Evolutionary conservation across 352 stramenopile genomes (phyloP), one percentile per base, ranked within the genome.

Genomic region (Chrysophaeum taylorii): DNA sequence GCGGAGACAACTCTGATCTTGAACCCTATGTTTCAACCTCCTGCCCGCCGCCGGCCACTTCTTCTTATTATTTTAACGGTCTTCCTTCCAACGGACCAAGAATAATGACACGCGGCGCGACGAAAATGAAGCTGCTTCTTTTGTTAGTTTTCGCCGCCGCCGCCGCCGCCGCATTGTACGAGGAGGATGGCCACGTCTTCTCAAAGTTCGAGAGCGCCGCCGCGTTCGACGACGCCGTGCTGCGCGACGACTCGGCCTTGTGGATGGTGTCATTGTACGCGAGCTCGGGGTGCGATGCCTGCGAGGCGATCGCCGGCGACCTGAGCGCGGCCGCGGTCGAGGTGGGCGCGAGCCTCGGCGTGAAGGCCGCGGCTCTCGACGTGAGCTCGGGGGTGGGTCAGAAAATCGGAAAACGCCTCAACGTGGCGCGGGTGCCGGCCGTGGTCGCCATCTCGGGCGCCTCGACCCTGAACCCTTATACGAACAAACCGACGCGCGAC

Each of bases 191-290:
- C 5, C 25, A 35, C 25, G 52, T 63, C 9, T 5, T 4, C 27
- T n/a, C n/a, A n/a, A 4, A 63, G 33, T 63, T 63, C 29, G 39
- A 25, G 33, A 36, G 27, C 9, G 5, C 12, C 7, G n/a, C 2
- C 4, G 52, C 5, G 15, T 36, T 39, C 12, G 52, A 63, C 2
- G 39, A 63, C 27, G 52, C 52, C 7, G 27, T 63, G 12, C 33
- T 63, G 27, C 27, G 4, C 7, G 52, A 63, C 52, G 52, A 35
- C 25, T 15, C 52, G 25, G 23, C 25, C n/a, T 12, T 38, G 25
- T 63, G 33, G 25, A 31, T 63, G 27, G 52, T 63, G n/a, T n/a
- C n/a, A n/a, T 35, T 63, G 27, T 63, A 63, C 52, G 5, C 12
- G 52, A n/a, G 25, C 25, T 7, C 12, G 50, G 31, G 31, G 16